phyloP scores from a whole-genome alignment of 176 grass and related monocot species.

The Cenchrus purpureus region DNA sequence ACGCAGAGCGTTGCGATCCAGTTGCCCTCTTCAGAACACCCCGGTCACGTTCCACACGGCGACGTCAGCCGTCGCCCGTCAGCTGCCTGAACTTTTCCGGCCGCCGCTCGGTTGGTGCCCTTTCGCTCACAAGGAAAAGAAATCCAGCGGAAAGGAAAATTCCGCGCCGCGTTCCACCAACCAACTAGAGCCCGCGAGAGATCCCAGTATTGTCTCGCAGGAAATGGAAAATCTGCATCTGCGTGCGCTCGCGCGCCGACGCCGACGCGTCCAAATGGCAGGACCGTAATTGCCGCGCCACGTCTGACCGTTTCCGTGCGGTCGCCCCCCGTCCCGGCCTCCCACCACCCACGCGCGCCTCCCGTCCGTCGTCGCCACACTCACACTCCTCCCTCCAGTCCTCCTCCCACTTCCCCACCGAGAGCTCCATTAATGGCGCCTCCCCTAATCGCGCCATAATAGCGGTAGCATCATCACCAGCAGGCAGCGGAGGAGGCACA shows the following conservation, averaged over 20 bases:
- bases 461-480: not conserved
- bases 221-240: not conserved
- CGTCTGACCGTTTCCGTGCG: constrained; percentile 36
- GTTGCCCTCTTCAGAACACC: not conserved
- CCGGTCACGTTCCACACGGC: not conserved
- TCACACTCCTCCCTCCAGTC: not conserved
- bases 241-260: not conserved
- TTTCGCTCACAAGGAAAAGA: not conserved
- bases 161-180: not conserved
- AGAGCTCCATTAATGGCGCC: constrained; percentile 71
- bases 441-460: constrained; percentile 33
- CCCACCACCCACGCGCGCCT: not conserved
- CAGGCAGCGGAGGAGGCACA: not conserved
- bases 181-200: not conserved
- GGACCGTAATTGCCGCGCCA: constrained; percentile 30
- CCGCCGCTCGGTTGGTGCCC: not conserved
- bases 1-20: not conserved
- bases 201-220: not conserved
- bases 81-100: not conserved
- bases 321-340: not conserved
- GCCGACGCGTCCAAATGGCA: constrained; percentile 49
- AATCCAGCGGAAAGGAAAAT: not conserved
- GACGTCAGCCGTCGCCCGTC: not conserved
- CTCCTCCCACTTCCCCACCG: constrained; percentile 32
- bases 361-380: not conserved